Percentiles rank a stretch among this genome's conserved stretches.
These are phyloP conservation scores for Rhodotorula sp. DNA, from an alignment of 1,284 basidiomycete species.

Conservation along the genomic window DNA sequence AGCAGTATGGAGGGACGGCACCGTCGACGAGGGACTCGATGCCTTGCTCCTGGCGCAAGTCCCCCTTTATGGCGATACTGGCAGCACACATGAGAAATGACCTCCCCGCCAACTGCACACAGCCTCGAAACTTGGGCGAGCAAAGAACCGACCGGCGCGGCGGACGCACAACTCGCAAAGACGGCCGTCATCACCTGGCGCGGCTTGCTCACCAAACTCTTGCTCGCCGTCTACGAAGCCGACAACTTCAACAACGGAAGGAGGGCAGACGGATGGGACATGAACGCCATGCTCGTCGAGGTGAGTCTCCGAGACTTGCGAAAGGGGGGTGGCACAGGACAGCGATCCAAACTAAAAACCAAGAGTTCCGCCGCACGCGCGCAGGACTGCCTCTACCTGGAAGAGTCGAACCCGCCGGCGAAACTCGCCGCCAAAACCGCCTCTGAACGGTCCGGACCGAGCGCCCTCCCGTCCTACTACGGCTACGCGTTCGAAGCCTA, in stretches of 20 bases:
- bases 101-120: conserved; percentile 42
- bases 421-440: conserved; percentile 28
- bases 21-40: conserved; percentile 48
- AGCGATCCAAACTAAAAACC: conserved; percentile 46
- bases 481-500: conserved; percentile 81
- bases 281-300: conserved; percentile 77
- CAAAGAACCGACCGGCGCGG: conserved; percentile 52
- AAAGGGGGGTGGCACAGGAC: too few relatives aligned
- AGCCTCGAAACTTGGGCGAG: conserved; percentile 60
- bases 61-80: background rate
- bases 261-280: conserved; percentile 72
- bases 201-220: conserved; percentile 80
- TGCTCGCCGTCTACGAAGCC: conserved; percentile 35
- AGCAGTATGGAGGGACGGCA: conserved; percentile 67
- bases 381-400: conserved; percentile 36
- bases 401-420: conserved; percentile 25
- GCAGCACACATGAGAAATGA: background rate
- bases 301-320: too few relatives aligned
- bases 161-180: conserved; percentile 42
- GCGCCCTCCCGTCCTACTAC: conserved; percentile 52
- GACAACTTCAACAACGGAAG: conserved; percentile 59
- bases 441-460: conserved; percentile 18
- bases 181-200: conserved; percentile 72
- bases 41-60: conserved; percentile 40
- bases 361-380: conserved; percentile 48